phyloP scores from a whole-genome alignment of 2,329 filamentous ascomycete species.

The Diaporthe sp. region DNA sequence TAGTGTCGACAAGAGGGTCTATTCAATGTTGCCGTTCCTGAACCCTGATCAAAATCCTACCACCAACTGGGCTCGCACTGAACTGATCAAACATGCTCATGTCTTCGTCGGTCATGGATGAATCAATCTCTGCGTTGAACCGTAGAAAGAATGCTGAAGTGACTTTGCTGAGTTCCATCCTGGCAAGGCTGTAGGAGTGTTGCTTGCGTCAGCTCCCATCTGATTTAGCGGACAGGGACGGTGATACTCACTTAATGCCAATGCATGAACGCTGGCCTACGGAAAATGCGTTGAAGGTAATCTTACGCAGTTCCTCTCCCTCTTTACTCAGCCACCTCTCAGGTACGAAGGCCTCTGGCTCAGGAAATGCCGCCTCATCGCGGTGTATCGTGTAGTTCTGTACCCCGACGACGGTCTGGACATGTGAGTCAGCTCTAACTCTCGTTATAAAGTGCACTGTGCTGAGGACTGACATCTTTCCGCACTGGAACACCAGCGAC shows the following conservation, averaged over 20 bases:
- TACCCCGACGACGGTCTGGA: background rate
- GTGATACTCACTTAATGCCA: background rate
- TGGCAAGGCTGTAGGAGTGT: background rate
- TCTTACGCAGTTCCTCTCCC: background rate
- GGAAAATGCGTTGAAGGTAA: background rate
- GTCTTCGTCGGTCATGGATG: background rate
- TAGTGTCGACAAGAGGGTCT: too few relatives aligned
- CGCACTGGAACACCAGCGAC: background rate
- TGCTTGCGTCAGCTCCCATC: background rate
- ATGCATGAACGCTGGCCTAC: background rate
- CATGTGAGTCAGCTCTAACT: background rate
- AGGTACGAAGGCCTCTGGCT: background rate
- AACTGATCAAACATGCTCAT: conserved; percentile 1
- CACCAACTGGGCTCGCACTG: background rate
- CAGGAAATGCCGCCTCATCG: background rate
- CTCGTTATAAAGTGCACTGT: background rate
- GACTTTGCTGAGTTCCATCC: conserved; percentile 7
- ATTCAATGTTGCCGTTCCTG: background rate
- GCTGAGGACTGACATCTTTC: background rate
- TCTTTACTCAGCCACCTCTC: background rate
- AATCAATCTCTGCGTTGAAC: background rate
- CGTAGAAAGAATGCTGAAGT: background rate
- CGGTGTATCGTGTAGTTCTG: background rate
- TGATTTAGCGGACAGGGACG: too few relatives aligned
- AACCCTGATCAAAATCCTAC: background rate